Base-by-base conservation (phyloP, 2,329 filamentous ascomycete genomes). In the Calonectria pseudoreteaudii region DNA sequence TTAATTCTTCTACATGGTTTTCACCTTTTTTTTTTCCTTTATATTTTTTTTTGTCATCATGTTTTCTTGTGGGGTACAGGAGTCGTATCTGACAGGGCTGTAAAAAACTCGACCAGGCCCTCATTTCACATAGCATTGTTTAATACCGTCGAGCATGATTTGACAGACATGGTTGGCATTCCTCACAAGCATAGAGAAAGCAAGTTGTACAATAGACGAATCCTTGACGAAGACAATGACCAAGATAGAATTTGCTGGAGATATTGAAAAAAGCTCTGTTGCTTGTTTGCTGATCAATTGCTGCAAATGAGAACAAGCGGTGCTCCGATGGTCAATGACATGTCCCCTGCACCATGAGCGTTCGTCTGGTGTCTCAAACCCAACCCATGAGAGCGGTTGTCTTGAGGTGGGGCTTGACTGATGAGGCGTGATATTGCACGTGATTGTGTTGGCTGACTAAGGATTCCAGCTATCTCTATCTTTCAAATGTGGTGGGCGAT, bases 161-260 rank as follows among this genome's bases (percentile, higher is more conserved):
- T 69, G 74, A 74, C 66, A 70, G 70, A 68, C 69, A 76, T 70
- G 64, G 68, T 68, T 73, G 71, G 62, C 68, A 77, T 75, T 78
- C 68, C 73, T 75, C 74, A 79, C 75, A 58, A 44, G 36, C 31
- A 76, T 68, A 78, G 62, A 70, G 53, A 34, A 79, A 80, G 72
- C 67, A 80, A 80, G 77, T 74, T 80, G 79, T 80, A 80, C 71
- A 78, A 80, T 80, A 80, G 79, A 80, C 72, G 74, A 74, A 72
- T 60, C 77, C 78, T 75, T 78, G 72, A 75, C 74, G 69, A 80
- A 65, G 64, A 80, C 71, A 70, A 79, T 77, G 75, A 78, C 69
- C 52, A 76, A 70, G 72, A 80, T 80, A 80, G 75, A 79, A 75
- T 74, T 76, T 72, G 74, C 65, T 74, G 68, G 74, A 68, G 72